Evolutionary conservation across 2,329 filamentous ascomycete species (phyloP).

Genomic region (Cytospora schulzeri): DNA sequence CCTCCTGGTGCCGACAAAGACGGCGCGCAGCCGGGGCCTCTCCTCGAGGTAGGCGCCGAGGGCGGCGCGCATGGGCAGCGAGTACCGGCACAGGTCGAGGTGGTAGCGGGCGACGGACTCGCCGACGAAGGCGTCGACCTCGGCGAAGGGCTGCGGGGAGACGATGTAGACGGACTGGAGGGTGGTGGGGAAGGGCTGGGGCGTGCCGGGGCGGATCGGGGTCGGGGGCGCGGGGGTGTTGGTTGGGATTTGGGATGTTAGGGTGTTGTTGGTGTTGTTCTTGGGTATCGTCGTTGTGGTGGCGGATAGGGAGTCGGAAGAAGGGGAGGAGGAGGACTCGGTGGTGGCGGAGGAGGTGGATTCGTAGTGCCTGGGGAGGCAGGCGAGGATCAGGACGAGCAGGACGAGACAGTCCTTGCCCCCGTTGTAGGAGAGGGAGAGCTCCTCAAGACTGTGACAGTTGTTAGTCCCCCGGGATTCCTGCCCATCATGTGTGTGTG

Average conservation of each 20-base stretch:
- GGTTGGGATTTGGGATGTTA: constrained; percentile 21
- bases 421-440: constrained; percentile 94
- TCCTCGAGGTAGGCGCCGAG: constrained; percentile 76
- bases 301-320: neutral
- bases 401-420: constrained; percentile 97
- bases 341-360: constrained; percentile 30
- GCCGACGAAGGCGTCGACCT: constrained; percentile 83
- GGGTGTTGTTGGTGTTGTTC: constrained; percentile 25
- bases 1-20: constrained; percentile 84
- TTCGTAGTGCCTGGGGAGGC: constrained; percentile 46
- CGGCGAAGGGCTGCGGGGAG: constrained; percentile 77
- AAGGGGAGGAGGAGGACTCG: constrained; percentile 34
- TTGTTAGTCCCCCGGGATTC: neutral
- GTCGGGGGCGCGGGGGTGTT: constrained; percentile 25
- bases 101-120: constrained; percentile 68
- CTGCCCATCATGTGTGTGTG: neutral
- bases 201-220: constrained; percentile 23
- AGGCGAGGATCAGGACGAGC: constrained; percentile 80
- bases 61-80: constrained; percentile 76
- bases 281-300: constrained; percentile 18
- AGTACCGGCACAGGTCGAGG: constrained; percentile 74
- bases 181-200: constrained; percentile 42
- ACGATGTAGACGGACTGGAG: constrained; percentile 89
- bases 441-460: constrained; percentile 64
- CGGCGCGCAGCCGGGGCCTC: constrained; percentile 66